phyloP scores from a whole-genome alignment of 192 early-diverging fungal genomes.

The Rhizoclosmatium sp. region DNA sequence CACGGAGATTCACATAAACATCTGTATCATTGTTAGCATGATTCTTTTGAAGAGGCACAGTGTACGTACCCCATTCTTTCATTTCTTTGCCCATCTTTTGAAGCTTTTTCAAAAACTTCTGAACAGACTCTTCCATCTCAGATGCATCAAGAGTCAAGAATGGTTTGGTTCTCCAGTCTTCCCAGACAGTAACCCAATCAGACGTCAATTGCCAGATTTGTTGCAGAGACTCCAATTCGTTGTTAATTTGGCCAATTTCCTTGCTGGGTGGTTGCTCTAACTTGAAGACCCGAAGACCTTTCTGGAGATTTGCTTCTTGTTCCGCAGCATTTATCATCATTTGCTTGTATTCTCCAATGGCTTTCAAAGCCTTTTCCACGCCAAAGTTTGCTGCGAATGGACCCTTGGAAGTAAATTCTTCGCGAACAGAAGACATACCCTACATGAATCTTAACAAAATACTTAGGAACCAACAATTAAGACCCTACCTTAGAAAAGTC shows the following conservation, averaged over 20 bases:
- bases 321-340: slow-evolving; percentile 48
- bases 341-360: slow-evolving; percentile 56
- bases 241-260: slow-evolving; percentile 55
- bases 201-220: slow-evolving; percentile 57
- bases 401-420: slow-evolving; percentile 62
- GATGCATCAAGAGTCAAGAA: slow-evolving; percentile 58
- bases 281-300: slow-evolving; percentile 64
- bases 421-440: slow-evolving; percentile 47
- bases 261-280: slow-evolving; percentile 63
- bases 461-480: background rate
- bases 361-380: slow-evolving; percentile 61
- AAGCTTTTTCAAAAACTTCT: slow-evolving; percentile 59
- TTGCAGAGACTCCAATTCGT: slow-evolving; percentile 54
- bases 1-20: slow-evolving; percentile 55
- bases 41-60: no score
- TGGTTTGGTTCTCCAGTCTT: slow-evolving; percentile 53
- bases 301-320: slow-evolving; percentile 58
- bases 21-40: slow-evolving; percentile 30
- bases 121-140: slow-evolving; percentile 64
- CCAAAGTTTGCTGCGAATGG: slow-evolving; percentile 58
- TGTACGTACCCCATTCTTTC: slow-evolving; percentile 57
- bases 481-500: slow-evolving; percentile 52
- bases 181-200: slow-evolving; percentile 62
- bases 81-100: slow-evolving; percentile 61
- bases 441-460: background rate